Conservation (phyloP, 257 asterid species). For the Ocimum tenuiflorum region DNA sequence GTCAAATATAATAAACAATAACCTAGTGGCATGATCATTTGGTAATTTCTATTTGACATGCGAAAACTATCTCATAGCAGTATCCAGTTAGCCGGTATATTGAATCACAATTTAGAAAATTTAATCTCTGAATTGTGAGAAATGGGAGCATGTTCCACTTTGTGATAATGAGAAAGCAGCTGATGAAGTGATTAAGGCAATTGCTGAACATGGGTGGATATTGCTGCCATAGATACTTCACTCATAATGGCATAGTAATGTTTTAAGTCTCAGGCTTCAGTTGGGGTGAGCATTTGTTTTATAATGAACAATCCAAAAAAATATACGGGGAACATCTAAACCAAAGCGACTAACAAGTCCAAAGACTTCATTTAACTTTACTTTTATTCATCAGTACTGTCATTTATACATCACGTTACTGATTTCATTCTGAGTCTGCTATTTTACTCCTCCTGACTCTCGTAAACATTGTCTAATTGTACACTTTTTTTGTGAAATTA, state of each 20-base stretch:
- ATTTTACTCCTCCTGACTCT: too few species aligned
- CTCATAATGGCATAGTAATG: not conserved
- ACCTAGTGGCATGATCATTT: not conserved
- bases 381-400: not conserved
- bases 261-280: not conserved
- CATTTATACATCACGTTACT: not conserved
- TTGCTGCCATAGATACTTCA: slow-evolving; percentile 26
- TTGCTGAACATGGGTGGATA: slow-evolving; percentile 55
- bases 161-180: slow-evolving; percentile 66
- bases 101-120: not conserved
- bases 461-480: too few species aligned
- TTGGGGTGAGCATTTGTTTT: not conserved
- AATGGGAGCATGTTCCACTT: slow-evolving; percentile 63
- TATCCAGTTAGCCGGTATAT: not conserved
- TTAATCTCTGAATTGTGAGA: slow-evolving; percentile 44
- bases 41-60: not conserved
- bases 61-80: not conserved
- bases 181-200: slow-evolving; percentile 45
- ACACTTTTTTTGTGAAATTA: too few species aligned
- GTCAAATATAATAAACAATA: not conserved
- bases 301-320: too few species aligned
- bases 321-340: too few species aligned
- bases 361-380: not conserved
- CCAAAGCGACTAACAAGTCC: not conserved
- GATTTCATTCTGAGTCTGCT: not conserved